phyloP scores from a whole-genome alignment of 169 alveolate species.

The Sarcocystis neurona region DNA sequence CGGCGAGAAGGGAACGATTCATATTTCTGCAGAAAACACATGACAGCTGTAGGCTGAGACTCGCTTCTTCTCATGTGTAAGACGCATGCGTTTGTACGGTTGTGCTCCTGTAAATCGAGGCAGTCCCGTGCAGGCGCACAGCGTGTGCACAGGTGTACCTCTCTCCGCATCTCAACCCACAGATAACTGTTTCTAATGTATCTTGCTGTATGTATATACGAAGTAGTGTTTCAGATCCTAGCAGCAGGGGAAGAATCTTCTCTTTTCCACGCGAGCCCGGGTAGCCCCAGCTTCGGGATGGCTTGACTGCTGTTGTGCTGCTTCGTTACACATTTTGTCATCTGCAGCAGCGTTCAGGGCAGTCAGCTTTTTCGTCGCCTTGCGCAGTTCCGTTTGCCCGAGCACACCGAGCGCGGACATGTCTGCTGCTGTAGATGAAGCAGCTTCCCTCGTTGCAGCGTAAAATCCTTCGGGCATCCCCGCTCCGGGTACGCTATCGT shows the following conservation, averaged over 20 bases:
- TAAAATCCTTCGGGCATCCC: slow-evolving; percentile 65
- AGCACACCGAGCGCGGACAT: background rate
- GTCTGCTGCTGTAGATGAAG: background rate
- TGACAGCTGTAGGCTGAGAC: no score
- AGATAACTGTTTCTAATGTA: background rate
- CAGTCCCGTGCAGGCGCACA: no score
- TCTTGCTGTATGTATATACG: background rate
- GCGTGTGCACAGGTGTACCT: background rate
- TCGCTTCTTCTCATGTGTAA: no score
- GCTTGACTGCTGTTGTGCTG: background rate
- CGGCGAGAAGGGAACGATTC: no score
- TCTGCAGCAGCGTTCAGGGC: slow-evolving; percentile 18
- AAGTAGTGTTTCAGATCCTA: background rate
- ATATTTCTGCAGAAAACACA: no score
- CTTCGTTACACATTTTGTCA: background rate
- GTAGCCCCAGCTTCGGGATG: background rate
- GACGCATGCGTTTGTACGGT: no score
- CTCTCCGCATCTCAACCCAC: background rate
- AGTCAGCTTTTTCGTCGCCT: slow-evolving; percentile 43
- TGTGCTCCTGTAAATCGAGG: no score
- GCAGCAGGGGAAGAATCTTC: slow-evolving; percentile 39
- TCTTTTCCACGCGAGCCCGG: background rate
- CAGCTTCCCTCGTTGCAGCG: slow-evolving; percentile 53
- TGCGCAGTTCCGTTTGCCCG: slow-evolving; percentile 31
- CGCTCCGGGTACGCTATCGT: slow-evolving; percentile 7